These are phyloP conservation scores for Globisporangium paddicum DNA, from an alignment of 352 stramenopile species.

Conservation along the genomic window DNA sequence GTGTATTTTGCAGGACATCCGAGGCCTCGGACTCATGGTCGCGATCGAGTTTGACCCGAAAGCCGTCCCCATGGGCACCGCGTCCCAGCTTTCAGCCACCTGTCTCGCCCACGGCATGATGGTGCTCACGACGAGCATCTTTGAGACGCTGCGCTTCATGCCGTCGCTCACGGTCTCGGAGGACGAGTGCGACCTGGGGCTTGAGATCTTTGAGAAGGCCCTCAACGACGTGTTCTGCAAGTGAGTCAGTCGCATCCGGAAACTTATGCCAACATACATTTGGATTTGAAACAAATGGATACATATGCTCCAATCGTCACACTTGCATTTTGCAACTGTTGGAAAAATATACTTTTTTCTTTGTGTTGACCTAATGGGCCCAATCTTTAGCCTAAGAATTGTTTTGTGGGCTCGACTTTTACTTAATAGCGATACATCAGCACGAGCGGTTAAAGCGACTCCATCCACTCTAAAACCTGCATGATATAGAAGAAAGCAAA, in stretches of 20 bases:
- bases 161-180: slow-evolving; percentile 84
- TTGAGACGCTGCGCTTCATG: slow-evolving; percentile 92
- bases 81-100: slow-evolving; percentile 62
- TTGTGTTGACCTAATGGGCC: no score
- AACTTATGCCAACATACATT: no score
- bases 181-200: slow-evolving; percentile 57
- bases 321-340: no score
- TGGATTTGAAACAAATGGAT: no score
- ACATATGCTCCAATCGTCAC: no score
- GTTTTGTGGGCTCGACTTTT: no score
- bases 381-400: no score
- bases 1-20: slow-evolving; percentile 55
- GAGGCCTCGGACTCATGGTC: slow-evolving; percentile 91
- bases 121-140: slow-evolving; percentile 86
- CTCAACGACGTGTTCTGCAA: slow-evolving; percentile 16
- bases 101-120: slow-evolving; percentile 88
- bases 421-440: no score
- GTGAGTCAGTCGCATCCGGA: no score
- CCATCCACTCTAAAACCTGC: neutral
- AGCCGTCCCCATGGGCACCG: slow-evolving; percentile 42
- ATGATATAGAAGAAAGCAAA: neutral
- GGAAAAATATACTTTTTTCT: no score
- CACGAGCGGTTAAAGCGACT: no score
- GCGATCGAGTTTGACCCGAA: slow-evolving; percentile 87
- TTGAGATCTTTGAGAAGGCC: slow-evolving; percentile 56